These are phyloP conservation scores for Aphanomyces astaci DNA, from an alignment of 352 stramenopile genomes.

Conservation along the genomic window DNA sequence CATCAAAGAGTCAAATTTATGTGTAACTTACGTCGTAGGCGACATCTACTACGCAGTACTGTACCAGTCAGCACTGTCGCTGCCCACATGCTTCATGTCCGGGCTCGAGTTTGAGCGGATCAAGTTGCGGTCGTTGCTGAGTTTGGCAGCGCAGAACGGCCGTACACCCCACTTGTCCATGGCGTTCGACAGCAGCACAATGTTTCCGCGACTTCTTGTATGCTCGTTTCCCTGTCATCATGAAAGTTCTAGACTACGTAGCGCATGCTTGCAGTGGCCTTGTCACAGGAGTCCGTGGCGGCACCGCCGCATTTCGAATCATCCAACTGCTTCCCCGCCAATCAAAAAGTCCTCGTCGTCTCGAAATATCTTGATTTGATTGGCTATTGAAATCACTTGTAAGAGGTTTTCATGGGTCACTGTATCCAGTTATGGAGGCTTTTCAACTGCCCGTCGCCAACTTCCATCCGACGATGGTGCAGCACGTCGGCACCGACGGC, in stretches of 20 bases:
- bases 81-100: conserved; percentile 79
- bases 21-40: too few relatives aligned
- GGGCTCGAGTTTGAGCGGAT: conserved; percentile 87
- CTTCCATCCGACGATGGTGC: background rate
- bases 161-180: too few relatives aligned
- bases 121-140: too few relatives aligned
- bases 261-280: conserved; percentile 85
- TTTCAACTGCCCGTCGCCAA: background rate
- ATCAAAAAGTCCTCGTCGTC: background rate
- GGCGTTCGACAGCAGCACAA: too few relatives aligned
- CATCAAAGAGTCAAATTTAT: too few relatives aligned
- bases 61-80: conserved; percentile 83
- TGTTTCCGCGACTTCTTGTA: too few relatives aligned
- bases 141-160: too few relatives aligned
- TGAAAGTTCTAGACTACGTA: too few relatives aligned
- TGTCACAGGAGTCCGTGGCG: conserved; percentile 57
- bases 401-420: too few relatives aligned
- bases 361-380: background rate
- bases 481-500: background rate
- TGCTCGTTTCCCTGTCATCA: too few relatives aligned
- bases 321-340: background rate
- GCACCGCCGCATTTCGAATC: conserved; percentile 17
- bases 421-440: background rate
- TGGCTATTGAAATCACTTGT: background rate
- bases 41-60: too few relatives aligned